Conservation (phyloP, 2,329 filamentous ascomycete species). For the Moelleriella libera region DNA sequence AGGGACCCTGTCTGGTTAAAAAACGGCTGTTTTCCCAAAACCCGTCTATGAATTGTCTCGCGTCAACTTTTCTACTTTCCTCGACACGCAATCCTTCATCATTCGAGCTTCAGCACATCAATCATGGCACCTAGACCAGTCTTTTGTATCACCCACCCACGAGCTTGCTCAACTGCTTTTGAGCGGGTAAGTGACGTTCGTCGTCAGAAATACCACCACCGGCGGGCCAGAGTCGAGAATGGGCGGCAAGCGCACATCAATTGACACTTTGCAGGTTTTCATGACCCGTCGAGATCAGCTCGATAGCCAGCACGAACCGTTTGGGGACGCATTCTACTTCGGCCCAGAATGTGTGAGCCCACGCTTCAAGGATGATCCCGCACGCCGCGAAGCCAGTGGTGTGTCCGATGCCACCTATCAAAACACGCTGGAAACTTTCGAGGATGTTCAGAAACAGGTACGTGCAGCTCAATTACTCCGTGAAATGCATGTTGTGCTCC, state of each 20-base stretch:
- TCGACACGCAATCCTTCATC: neutral
- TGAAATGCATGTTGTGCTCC: too few species aligned
- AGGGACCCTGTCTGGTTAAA: neutral
- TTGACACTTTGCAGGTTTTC: slow-evolving; percentile 54
- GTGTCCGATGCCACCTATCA: slow-evolving; percentile 58
- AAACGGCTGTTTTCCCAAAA: neutral
- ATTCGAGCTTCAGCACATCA: neutral
- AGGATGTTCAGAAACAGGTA: slow-evolving; percentile 61
- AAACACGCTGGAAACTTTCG: slow-evolving; percentile 64
- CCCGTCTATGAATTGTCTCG: neutral
- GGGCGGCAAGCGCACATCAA: neutral
- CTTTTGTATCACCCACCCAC: slow-evolving; percentile 86
- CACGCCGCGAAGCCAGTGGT: slow-evolving; percentile 43
- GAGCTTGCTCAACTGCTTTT: slow-evolving; percentile 93
- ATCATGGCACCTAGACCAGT: slow-evolving; percentile 34
- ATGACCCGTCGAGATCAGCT: slow-evolving; percentile 82
- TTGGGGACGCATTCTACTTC: slow-evolving; percentile 93
- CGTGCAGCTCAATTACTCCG: slow-evolving; percentile 11
- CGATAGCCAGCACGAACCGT: slow-evolving; percentile 83
- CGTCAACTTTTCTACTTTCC: neutral
- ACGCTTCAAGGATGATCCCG: slow-evolving; percentile 59
- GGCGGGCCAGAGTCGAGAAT: neutral
- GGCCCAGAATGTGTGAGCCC: slow-evolving; percentile 76
- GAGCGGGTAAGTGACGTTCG: slow-evolving; percentile 54
- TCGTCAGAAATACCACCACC: neutral